Evolutionary conservation across 352 stramenopile genomes (phyloP).

Genomic region (Phytophthora hybrid): DNA sequence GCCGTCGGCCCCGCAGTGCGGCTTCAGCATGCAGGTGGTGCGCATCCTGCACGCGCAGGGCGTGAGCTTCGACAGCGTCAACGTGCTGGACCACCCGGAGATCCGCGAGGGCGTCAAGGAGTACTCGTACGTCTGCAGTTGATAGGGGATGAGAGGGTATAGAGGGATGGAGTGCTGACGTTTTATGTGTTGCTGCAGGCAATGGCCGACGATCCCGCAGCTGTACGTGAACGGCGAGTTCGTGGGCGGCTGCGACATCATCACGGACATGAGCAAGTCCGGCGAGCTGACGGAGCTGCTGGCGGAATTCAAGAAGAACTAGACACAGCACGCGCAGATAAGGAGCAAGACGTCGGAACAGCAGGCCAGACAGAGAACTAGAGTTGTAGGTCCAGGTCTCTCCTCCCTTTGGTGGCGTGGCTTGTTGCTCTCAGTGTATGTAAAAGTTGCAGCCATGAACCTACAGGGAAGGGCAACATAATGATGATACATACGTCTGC

Average conservation of each 20-base stretch:
- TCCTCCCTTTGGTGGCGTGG: neutral
- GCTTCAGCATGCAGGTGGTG: slow-evolving; percentile 98
- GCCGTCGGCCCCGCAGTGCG: slow-evolving; percentile 96
- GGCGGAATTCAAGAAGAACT: slow-evolving; percentile 83
- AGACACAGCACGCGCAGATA: slow-evolving; percentile 14
- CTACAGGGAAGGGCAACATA: slow-evolving; percentile 6
- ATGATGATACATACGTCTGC: slow-evolving; percentile 3
- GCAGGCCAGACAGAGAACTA: neutral
- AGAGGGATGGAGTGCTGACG: slow-evolving; percentile 5
- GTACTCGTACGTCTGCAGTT: slow-evolving; percentile 89
- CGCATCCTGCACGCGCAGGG: slow-evolving; percentile 93
- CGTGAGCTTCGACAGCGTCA: slow-evolving; percentile 97
- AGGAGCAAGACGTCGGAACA: neutral
- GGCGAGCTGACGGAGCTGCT: slow-evolving; percentile 93
- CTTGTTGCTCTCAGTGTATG: neutral
- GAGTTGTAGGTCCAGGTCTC: neutral
- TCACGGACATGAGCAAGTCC: slow-evolving; percentile 95
- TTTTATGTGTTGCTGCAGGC: slow-evolving; percentile 45
- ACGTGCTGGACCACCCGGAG: slow-evolving; percentile 98
- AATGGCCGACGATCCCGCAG: slow-evolving; percentile 98
- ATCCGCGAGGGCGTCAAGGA: slow-evolving; percentile 99
- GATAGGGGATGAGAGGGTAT: neutral
- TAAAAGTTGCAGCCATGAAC: slow-evolving; percentile 10
- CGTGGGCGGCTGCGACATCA: slow-evolving; percentile 99
- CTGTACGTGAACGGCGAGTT: slow-evolving; percentile 99